phyloP scores from a whole-genome alignment of 495 filamentous ascomycete genomes.

The Penicillium pulvis region DNA sequence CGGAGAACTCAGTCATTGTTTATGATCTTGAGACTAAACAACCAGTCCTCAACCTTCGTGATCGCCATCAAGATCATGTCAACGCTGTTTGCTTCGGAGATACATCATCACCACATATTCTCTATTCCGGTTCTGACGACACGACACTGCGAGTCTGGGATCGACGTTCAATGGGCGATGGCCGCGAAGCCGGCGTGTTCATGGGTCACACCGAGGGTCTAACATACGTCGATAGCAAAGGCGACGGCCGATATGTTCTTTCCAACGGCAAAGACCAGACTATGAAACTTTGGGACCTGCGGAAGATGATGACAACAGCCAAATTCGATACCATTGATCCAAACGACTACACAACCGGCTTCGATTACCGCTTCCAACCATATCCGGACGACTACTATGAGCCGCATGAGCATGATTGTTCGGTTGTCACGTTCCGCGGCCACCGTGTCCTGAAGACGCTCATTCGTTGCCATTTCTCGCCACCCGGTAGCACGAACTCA shows the following conservation, averaged over 20 bases:
- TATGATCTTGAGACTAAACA: conserved; percentile 85
- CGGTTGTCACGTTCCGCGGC: conserved; percentile 88
- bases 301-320: conserved; percentile 74
- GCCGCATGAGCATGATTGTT: conserved; percentile 84
- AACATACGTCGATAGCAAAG: conserved; percentile 95
- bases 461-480: conserved; percentile 95
- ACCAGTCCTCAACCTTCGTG: conserved; percentile 71
- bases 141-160: conserved; percentile 86
- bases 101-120: conserved; percentile 82
- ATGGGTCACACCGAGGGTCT: conserved; percentile 92
- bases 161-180: conserved; percentile 82
- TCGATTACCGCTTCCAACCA: conserved; percentile 81
- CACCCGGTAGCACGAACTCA: conserved; percentile 82
- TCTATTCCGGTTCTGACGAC: conserved; percentile 92
- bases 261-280: conserved; percentile 95
- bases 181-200: conserved; percentile 87
- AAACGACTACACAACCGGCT: conserved; percentile 62
- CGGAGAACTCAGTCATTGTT: conserved; percentile 77
- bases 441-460: conserved; percentile 86
- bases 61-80: conserved; percentile 79
- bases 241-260: conserved; percentile 90
- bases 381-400: conserved; percentile 70
- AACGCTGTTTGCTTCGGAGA: conserved; percentile 98
- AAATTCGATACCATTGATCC: conserved; percentile 59
- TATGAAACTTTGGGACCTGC: conserved; percentile 96